Conservation (phyloP, 2,329 filamentous ascomycete genomes). For the Talaromyces rugulosus region DNA sequence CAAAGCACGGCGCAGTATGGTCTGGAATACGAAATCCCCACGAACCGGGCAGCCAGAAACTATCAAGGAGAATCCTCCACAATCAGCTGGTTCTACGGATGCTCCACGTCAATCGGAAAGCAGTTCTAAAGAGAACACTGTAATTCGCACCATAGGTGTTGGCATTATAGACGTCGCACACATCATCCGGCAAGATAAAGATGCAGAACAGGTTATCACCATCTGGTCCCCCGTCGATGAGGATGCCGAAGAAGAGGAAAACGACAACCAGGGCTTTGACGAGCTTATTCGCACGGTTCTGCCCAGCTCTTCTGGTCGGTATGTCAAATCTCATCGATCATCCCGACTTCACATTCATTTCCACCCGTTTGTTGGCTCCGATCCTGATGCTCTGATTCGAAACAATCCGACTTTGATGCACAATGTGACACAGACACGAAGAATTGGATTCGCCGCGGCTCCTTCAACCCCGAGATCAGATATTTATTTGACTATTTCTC, state of each 20-base stretch:
- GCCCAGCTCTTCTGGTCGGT: slow-evolving; percentile 67
- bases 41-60: slow-evolving; percentile 27
- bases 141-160: slow-evolving; percentile 69
- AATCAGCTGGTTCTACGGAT: slow-evolving; percentile 19
- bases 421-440: slow-evolving; percentile 72
- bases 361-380: slow-evolving; percentile 69
- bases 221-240: slow-evolving; percentile 67
- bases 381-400: slow-evolving; percentile 76
- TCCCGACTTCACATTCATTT: slow-evolving; percentile 77
- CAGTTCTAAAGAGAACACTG: slow-evolving; percentile 32
- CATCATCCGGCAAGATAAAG: slow-evolving; percentile 66
- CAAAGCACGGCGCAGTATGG: slow-evolving; percentile 38
- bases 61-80: slow-evolving; percentile 26
- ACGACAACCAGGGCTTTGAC: slow-evolving; percentile 65
- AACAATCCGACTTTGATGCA: slow-evolving; percentile 84
- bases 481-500: slow-evolving; percentile 84
- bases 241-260: slow-evolving; percentile 56
- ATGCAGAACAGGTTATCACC: slow-evolving; percentile 69
- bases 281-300: slow-evolving; percentile 69
- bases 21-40: slow-evolving; percentile 37
- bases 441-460: slow-evolving; percentile 90
- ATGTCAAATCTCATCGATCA: slow-evolving; percentile 66
- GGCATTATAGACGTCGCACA: slow-evolving; percentile 73
- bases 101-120: slow-evolving; percentile 20
- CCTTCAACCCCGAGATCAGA: slow-evolving; percentile 85